Evolutionary conservation across 371 early-diverging fungal species (phyloP), one percentile per base, ranked within the genome.

Genomic region (Mucor lusitanicus): DNA sequence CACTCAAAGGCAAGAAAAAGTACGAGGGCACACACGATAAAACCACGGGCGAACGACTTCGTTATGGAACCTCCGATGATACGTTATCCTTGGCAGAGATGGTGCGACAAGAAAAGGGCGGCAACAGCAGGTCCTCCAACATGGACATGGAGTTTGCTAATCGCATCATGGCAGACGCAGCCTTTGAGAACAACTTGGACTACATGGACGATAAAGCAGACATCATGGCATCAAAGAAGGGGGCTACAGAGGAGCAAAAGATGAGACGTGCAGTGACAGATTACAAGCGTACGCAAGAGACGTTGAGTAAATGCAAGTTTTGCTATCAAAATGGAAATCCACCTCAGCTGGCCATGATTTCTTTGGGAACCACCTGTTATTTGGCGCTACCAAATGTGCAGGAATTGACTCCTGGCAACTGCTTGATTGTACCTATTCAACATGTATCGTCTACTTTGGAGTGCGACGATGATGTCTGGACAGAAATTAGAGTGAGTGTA

Each of bases 141-240:
- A 83, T 86, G 83, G 96, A 95, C 67, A 67, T 79, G 23, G 90
- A 89, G 33, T 78, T 94, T 63, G 94, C 95, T 0, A 82, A 88
- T 37, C 84, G 89, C 42, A 95, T 95, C 59, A 81, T 89, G 4
- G 67, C 84, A n/a, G 95, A 95, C 73, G 76, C 88, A n/a, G 78
- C 85, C 7, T 95, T 91, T 72, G 81, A 85, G 80, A 87, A 91
- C 70, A 87, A 89, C 59, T 68, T 87, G n/a, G 98, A 97, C 61
- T 95, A 97, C 61, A 87, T 96, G 88, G 97, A 97, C 74, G 97
- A 96, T 19, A 87, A 92, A 27, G 87, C 90, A 2, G 96, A 96
- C 67, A 84, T 85, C n/a, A 83, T 96, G 64, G 88, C 94, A 0
- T 73, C 85, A 48, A 82, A 81, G 27, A 82, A 84, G 59, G 85